These are phyloP conservation scores for Epichloe festucae DNA, from an alignment of 2,329 filamentous ascomycete genomes.

Conservation along the genomic window DNA sequence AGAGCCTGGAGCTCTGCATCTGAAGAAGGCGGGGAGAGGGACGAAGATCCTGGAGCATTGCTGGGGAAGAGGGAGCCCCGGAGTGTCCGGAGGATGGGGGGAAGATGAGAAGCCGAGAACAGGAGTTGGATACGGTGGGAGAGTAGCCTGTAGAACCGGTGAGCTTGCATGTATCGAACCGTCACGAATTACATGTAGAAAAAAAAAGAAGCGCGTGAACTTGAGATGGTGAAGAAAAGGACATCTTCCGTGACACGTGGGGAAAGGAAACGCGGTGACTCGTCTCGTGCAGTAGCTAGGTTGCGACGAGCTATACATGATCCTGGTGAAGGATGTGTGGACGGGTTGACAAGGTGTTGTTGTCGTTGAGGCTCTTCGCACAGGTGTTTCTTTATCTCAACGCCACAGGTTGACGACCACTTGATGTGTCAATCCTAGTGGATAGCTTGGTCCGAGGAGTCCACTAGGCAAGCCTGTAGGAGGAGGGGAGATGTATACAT, in stretches of 20 bases:
- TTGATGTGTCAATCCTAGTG: background rate
- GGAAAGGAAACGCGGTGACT: background rate
- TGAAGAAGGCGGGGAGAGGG: constrained; percentile 45
- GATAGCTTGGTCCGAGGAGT: background rate
- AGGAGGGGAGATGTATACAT: background rate
- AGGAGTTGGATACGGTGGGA: constrained; percentile 44
- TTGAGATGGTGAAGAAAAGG: background rate
- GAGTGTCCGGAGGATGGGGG: constrained; percentile 51
- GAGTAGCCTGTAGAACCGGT: constrained; percentile 34
- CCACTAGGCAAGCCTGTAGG: background rate
- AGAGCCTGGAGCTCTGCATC: constrained; percentile 48
- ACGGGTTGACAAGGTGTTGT: too few relatives aligned
- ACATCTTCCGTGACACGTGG: constrained; percentile 2
- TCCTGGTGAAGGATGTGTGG: background rate
- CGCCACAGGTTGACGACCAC: background rate
- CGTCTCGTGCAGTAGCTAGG: background rate
- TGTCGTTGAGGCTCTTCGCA: background rate
- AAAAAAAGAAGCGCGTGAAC: constrained; percentile 7
- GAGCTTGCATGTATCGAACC: constrained; percentile 8
- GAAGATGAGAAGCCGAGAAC: constrained; percentile 54
- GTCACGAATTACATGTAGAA: background rate
- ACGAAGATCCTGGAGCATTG: constrained; percentile 57
- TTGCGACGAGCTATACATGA: constrained; percentile 1
- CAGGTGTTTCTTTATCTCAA: background rate
- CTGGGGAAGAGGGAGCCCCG: constrained; percentile 77